phyloP scores from a whole-genome alignment of 257 asterid genomes.

The Prunella vulgaris region DNA sequence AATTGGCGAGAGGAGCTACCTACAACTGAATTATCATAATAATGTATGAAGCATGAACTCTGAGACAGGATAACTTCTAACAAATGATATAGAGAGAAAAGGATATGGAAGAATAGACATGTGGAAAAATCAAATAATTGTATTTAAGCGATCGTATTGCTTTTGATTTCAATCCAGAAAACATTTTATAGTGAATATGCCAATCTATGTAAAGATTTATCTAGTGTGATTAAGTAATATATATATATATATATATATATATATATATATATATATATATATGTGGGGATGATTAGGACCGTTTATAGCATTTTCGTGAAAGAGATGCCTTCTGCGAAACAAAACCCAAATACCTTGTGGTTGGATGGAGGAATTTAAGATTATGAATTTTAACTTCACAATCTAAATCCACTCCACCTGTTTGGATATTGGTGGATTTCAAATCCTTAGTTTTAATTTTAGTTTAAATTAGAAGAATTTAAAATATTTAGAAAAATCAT shows the following conservation, averaged over 20 bases:
- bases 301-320: not conserved
- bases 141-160: not conserved
- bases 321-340: not conserved
- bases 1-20: not conserved
- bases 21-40: not conserved
- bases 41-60: not conserved
- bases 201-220: not conserved
- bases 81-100: not conserved
- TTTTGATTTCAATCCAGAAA: not conserved
- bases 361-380: too few relatives aligned
- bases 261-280: too few relatives aligned
- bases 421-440: too few relatives aligned
- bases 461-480: too few relatives aligned
- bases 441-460: too few relatives aligned
- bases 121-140: not conserved
- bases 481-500: too few relatives aligned
- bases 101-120: not conserved
- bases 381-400: too few relatives aligned
- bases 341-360: not conserved
- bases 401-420: too few relatives aligned
- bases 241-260: too few relatives aligned
- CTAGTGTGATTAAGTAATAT: not conserved
- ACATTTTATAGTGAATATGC: not conserved
- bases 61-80: not conserved
- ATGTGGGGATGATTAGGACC: not conserved